A percentile compares a stretch with the other conserved stretches of the same genome.
Conservation (phyloP, 805 yeast species). For the Barnettozyma botsteinii region DNA sequence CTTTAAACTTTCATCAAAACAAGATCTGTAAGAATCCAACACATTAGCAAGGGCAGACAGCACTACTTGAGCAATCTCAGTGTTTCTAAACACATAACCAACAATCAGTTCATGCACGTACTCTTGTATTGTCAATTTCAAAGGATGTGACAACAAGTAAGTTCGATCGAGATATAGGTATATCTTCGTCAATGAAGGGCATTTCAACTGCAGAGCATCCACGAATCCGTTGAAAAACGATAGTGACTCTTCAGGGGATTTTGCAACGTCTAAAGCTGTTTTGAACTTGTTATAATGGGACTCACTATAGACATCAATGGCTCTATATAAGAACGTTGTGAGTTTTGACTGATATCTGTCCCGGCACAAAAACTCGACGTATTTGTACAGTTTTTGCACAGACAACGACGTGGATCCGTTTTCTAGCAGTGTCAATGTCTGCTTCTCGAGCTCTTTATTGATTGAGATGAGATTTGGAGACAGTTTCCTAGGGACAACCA, state of each 20-base stretch:
- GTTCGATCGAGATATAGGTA: constrained; percentile 23
- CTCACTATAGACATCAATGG: constrained; percentile 4
- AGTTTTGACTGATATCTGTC: constrained; percentile 19
- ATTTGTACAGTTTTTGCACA: constrained; percentile 17
- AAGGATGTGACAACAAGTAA: constrained; percentile 22
- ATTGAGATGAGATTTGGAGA: constrained; percentile 1
- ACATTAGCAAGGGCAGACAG: no score
- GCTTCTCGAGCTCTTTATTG: constrained; percentile 2
- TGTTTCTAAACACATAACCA: no score
- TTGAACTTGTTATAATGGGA: background rate
- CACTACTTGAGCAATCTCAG: no score
- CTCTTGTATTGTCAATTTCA: constrained; percentile 15
- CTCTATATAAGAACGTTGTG: constrained; percentile 10
- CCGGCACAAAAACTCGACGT: constrained; percentile 23
- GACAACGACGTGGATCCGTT: background rate
- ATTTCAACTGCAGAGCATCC: constrained; percentile 1
- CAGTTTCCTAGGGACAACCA: background rate
- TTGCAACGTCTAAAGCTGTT: no score
- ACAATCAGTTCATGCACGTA: constrained; percentile 1
- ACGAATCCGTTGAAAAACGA: background rate
- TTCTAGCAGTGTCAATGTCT: constrained; percentile 1
- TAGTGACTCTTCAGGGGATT: no score
- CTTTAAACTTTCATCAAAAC: no score
- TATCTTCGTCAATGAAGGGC: constrained; percentile 11
- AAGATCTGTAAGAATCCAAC: no score